Conservation (phyloP, 441 rosid species). For the Rhodomyrtus psidioides region DNA sequence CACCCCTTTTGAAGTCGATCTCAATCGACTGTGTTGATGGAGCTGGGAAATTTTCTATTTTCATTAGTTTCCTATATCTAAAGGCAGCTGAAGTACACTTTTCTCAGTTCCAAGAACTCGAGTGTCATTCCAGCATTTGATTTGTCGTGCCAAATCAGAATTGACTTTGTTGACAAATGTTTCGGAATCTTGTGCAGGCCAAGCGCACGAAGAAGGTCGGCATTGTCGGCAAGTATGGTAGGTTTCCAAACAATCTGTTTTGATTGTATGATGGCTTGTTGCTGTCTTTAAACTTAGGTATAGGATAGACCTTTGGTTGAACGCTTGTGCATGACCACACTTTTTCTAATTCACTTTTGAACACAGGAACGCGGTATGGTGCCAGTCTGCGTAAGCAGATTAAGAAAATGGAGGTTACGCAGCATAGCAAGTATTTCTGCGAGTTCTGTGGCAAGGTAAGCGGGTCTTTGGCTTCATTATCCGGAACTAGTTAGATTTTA, state of each 20-base stretch:
- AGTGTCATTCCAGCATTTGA: background rate
- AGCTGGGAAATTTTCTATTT: background rate
- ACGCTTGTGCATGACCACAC: background rate
- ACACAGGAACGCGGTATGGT: background rate
- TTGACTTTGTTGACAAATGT: background rate
- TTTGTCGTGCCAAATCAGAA: background rate
- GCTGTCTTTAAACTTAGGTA: background rate
- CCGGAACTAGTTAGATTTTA: background rate
- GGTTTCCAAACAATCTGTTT: background rate
- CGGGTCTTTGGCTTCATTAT: background rate
- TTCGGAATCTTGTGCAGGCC: background rate
- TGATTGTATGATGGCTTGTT: background rate
- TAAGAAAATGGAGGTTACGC: constrained; percentile 9
- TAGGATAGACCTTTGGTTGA: background rate
- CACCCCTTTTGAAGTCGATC: background rate
- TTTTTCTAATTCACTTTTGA: background rate
- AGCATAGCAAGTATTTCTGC: constrained; percentile 4
- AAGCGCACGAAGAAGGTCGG: background rate
- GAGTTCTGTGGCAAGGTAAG: constrained; percentile 13
- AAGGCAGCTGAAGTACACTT: background rate
- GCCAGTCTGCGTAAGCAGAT: constrained; percentile 17
- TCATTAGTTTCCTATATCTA: background rate
- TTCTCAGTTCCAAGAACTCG: background rate
- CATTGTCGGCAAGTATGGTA: background rate
- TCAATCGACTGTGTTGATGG: background rate